A percentile compares a stretch with the other conserved stretches of the same genome.
Conservation (phyloP, 164 flowering plant genomes). For the Pachysandra terminalis region DNA sequence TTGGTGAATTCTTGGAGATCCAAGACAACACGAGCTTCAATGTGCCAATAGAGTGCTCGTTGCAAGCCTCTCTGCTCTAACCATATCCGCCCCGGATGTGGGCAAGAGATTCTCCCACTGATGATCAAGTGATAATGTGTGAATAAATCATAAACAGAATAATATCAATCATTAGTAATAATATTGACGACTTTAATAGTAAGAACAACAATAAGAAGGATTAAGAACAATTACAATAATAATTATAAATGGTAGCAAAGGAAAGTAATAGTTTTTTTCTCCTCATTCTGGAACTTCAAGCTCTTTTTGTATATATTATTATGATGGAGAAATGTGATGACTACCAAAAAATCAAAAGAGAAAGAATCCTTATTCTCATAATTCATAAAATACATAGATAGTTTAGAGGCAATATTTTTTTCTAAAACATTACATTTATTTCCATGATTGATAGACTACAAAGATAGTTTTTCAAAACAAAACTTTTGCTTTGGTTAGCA, state of each 20-base stretch:
- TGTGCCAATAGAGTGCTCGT: slow-evolving; percentile 90
- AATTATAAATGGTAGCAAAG: neutral
- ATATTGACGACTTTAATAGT: too few relatives aligned
- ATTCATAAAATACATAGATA: too few relatives aligned
- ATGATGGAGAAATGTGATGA: too few relatives aligned
- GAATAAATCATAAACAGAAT: too few relatives aligned
- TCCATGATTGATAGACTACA: too few relatives aligned
- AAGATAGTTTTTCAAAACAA: too few relatives aligned
- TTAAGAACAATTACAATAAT: neutral
- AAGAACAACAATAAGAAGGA: neutral
- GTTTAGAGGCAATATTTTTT: neutral
- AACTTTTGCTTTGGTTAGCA: too few relatives aligned
- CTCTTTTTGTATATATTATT: too few relatives aligned
- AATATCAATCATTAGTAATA: too few relatives aligned
- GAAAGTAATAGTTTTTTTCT: too few relatives aligned
- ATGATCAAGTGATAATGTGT: slow-evolving; percentile 6
- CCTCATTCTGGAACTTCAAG: too few relatives aligned
- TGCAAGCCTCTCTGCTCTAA: slow-evolving; percentile 93
- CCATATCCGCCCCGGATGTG: slow-evolving; percentile 95
- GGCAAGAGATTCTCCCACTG: slow-evolving; percentile 89
- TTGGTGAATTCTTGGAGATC: slow-evolving; percentile 73
- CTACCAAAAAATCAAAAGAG: neutral
- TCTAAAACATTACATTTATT: too few relatives aligned
- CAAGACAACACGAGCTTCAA: slow-evolving; percentile 94
- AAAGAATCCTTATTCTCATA: neutral